phyloP scores from a whole-genome alignment of 164 flowering plant genomes.

The Tinospora cordifolia region DNA sequence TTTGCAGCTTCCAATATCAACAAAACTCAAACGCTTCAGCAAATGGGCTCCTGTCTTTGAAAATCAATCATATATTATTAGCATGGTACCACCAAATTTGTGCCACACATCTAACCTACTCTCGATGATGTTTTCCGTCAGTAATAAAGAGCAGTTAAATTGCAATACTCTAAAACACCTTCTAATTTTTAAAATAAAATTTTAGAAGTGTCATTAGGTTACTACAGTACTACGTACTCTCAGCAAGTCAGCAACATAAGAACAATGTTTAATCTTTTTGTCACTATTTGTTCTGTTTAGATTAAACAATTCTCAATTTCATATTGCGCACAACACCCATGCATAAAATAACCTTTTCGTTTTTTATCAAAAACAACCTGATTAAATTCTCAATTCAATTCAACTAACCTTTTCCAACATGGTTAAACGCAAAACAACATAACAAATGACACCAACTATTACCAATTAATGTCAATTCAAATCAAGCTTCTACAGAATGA shows the following conservation, averaged over 20 bases:
- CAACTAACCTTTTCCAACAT: not conserved
- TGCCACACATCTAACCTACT: not conserved
- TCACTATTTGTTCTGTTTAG: not conserved
- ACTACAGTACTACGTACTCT: not conserved
- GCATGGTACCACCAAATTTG: not conserved
- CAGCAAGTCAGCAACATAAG: too few relatives aligned
- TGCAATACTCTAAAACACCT: too few relatives aligned
- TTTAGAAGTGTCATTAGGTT: too few relatives aligned
- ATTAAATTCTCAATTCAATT: too few relatives aligned
- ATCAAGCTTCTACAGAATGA: not conserved
- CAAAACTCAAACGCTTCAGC: too few relatives aligned
- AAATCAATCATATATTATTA: too few relatives aligned
- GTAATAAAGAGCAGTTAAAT: too few relatives aligned
- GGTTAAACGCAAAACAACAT: not conserved
- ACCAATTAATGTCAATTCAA: not conserved
- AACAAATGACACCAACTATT: not conserved
- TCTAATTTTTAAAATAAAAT: too few relatives aligned
- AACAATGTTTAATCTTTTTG: not conserved
- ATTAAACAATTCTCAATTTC: not conserved
- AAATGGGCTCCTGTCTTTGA: not conserved
- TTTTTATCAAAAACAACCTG: too few relatives aligned
- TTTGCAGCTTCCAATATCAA: not conserved
- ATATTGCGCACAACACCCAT: not conserved
- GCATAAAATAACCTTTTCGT: not conserved
- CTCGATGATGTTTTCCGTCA: too few relatives aligned